Evolutionary conservation across 2,329 filamentous ascomycete species (phyloP), one percentile per base, ranked within the genome.

Genomic region (Paecilomyces sp.): DNA sequence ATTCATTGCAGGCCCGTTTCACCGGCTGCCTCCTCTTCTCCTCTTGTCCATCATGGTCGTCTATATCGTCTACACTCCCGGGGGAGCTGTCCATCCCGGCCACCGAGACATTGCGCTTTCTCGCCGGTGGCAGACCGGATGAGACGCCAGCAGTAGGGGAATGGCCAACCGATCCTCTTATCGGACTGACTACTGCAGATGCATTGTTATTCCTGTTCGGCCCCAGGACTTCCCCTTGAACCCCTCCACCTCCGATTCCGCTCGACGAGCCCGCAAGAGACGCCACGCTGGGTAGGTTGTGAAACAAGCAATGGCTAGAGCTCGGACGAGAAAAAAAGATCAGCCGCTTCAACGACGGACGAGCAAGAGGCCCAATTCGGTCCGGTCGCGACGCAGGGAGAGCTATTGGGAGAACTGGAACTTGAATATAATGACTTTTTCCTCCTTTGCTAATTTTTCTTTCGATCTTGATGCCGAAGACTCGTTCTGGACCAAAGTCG

Each of bases 1-100:
- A 89, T 69, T 88, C 85, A 71, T 88, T 88, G 72, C 86, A 88
- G 22, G 86, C 86, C 67, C 86, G 79, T 75, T 88, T 86, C 62
- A 81, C 77, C 2, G 79, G 79, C 60, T 75, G 75, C 60, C 76
- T 71, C 61, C 72, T 76, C 66, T 72, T 75, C 60, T 79, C 77
- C 62, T 79, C 77, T 52, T 74, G 71, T 54, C 63, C 65, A 33
- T 77, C 76, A 53, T 70, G 72, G 50, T 80, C 80, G 30, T 79
- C 77, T 59, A 69, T 70, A 65, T 77, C 78, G 54, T 79, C 76
- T 24, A 75, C 68, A 65, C 78, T 81, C 34, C 74, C 76, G 9
- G 78, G 77, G 18, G 78, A 80, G 65, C 76, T 79, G 59, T 80
- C 77, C 54, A 79, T 69, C 47, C 76, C 77, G 55, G 77, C 74